Percentiles rank a stretch among this genome's conserved stretches.
phyloP scores from a whole-genome alignment of 2,329 filamentous ascomycete species.

The Nannizziopsis arthrosporioides region DNA sequence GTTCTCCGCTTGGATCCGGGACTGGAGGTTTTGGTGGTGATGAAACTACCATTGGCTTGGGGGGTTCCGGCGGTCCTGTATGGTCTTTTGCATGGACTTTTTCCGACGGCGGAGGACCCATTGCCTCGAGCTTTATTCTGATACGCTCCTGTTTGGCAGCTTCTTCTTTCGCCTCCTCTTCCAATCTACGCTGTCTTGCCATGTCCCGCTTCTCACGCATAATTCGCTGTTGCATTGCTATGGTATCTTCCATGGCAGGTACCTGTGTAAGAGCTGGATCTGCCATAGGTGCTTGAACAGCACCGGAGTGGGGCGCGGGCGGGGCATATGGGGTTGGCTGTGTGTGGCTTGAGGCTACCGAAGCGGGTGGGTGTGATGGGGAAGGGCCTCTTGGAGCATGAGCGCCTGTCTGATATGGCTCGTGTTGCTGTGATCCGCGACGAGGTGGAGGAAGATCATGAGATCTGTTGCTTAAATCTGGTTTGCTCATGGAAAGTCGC shows the following conservation, averaged over 20 bases:
- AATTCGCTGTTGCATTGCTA: constrained; percentile 47
- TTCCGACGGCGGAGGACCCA: constrained; percentile 36
- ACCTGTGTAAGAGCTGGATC: constrained; percentile 15
- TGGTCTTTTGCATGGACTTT: constrained; percentile 19
- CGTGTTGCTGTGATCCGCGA: constrained; percentile 29
- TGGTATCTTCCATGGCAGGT: constrained; percentile 29
- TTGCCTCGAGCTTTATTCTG: constrained; percentile 43
- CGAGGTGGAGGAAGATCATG: constrained; percentile 26
- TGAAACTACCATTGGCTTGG: constrained; percentile 26
- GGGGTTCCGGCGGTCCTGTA: constrained; percentile 16
- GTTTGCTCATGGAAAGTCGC: constrained; percentile 47
- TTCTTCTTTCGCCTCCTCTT: constrained; percentile 46
- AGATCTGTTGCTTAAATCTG: constrained; percentile 31
- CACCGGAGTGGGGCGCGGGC: constrained; percentile 16
- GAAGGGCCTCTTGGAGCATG: constrained; percentile 18
- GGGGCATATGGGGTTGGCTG: constrained; percentile 20
- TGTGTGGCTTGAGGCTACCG: constrained; percentile 9
- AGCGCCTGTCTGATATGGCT: constrained; percentile 19
- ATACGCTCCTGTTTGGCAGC: constrained; percentile 48
- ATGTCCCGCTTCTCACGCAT: constrained; percentile 50
- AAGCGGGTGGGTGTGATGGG: constrained; percentile 22
- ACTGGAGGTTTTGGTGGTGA: constrained; percentile 50
- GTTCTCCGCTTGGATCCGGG: constrained; percentile 45
- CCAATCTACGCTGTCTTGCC: constrained; percentile 43
- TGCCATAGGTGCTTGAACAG: constrained; percentile 10